Conservation (phyloP, 1,284 basidiomycete species). For the Cystobasidium pallidum region DNA sequence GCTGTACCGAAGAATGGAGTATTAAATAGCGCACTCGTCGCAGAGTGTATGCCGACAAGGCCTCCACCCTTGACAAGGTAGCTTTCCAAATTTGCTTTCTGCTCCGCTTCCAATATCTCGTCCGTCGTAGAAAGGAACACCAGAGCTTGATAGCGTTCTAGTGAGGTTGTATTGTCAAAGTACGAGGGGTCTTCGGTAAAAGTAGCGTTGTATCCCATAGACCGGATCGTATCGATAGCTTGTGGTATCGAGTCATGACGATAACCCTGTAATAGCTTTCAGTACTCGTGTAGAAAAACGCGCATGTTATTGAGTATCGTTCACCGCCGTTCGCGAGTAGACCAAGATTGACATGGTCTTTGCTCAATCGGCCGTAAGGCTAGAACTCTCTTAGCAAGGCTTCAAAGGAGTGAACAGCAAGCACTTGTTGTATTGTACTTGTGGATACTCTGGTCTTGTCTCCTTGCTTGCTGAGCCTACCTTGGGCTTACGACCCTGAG, state of each 20-base stretch:
- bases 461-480: too few species aligned
- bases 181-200: constrained; percentile 40
- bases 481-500: too few species aligned
- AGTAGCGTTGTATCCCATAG: constrained; percentile 40
- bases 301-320: background rate
- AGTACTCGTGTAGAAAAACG: background rate
- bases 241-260: constrained; percentile 42
- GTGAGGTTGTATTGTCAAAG: constrained; percentile 32
- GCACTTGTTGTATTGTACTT: too few species aligned
- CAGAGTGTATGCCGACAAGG: constrained; percentile 44
- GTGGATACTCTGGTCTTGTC: too few species aligned
- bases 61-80: constrained; percentile 41
- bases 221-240: constrained; percentile 19
- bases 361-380: background rate
- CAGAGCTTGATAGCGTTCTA: constrained; percentile 21
- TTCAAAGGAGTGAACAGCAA: too few species aligned
- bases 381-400: too few species aligned
- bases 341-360: constrained; percentile 34
- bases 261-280: constrained; percentile 17
- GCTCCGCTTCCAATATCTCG: constrained; percentile 37
- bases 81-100: constrained; percentile 30
- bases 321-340: constrained; percentile 26
- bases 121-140: constrained; percentile 39
- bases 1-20: constrained; percentile 43
- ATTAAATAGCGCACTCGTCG: constrained; percentile 24